A percentile compares a stretch with the other conserved stretches of the same genome.
These are phyloP conservation scores for Bryoglossum gracile DNA, from an alignment of 495 filamentous ascomycete genomes.

Conservation along the genomic window DNA sequence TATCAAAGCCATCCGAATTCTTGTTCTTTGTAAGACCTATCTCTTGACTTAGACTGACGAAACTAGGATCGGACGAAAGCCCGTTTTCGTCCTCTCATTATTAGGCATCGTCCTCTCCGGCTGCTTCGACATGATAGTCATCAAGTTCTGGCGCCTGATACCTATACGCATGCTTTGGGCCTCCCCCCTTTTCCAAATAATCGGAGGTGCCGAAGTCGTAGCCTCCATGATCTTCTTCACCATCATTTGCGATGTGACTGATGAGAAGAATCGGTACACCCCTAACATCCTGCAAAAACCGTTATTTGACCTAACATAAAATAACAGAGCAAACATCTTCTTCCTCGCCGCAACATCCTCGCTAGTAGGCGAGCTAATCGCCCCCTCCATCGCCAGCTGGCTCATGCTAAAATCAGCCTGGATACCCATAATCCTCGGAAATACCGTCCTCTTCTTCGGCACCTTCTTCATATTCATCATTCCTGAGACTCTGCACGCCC, in stretches of 20 bases:
- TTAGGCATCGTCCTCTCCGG: conserved; percentile 9
- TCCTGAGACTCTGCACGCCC: conserved; percentile 38
- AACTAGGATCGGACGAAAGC: conserved; percentile 16
- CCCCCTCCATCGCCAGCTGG: conserved; percentile 45
- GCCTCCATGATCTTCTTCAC: conserved; percentile 45
- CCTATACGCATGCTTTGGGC: conserved; percentile 47
- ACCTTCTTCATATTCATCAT: conserved; percentile 29
- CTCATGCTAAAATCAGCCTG: conserved; percentile 52
- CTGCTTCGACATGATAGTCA: conserved; percentile 6
- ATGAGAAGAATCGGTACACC: conserved; percentile 43
- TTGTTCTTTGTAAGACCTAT: too few species aligned
- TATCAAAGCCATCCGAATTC: too few species aligned
- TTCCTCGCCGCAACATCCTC: conserved; percentile 40
- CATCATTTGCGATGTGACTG: conserved; percentile 51
- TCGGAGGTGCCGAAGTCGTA: conserved; percentile 49
- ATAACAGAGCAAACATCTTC: conserved; percentile 41
- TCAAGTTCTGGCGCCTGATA: conserved; percentile 24
- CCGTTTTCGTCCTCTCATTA: conserved; percentile 12
- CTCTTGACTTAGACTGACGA: too few species aligned
- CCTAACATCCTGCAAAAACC: background rate
- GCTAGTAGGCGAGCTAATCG: conserved; percentile 43
- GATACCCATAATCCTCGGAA: conserved; percentile 42
- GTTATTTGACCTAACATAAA: background rate
- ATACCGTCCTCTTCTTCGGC: conserved; percentile 26
- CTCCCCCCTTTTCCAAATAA: conserved; percentile 41